Percentiles rank a stretch among this genome's conserved stretches.
phyloP scores from a whole-genome alignment of 2,329 filamentous ascomycete species.

The Trematosphaeria pertusa region DNA sequence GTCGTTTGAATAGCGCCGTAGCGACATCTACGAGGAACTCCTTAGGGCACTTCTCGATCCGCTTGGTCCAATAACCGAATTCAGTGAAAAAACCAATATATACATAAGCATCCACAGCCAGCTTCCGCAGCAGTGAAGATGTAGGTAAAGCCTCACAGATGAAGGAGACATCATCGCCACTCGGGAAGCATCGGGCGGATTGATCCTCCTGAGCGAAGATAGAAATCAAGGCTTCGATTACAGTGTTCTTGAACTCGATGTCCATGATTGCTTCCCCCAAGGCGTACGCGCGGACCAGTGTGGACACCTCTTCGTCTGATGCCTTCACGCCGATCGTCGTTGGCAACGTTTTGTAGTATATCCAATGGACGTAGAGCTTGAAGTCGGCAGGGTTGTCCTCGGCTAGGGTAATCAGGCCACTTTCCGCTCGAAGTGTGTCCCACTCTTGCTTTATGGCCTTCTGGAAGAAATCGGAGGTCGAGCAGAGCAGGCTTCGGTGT shows the following conservation, averaged over 20 bases:
- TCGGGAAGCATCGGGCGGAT: neutral
- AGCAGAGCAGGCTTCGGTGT: too few relatives aligned
- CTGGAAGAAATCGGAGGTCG: neutral
- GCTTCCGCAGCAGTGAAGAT: neutral
- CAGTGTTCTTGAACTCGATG: slow-evolving; percentile 29
- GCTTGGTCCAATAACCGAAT: neutral
- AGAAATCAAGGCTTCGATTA: too few relatives aligned
- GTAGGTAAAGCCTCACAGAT: neutral
- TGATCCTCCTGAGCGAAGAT: neutral
- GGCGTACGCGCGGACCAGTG: too few relatives aligned
- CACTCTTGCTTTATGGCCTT: slow-evolving; percentile 1
- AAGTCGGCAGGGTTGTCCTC: slow-evolving; percentile 11
- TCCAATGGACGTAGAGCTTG: slow-evolving; percentile 10
- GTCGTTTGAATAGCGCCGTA: neutral
- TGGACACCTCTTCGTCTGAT: too few relatives aligned
- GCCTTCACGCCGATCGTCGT: too few relatives aligned
- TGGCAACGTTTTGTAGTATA: slow-evolving; percentile 3
- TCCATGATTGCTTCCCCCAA: slow-evolving; percentile 30
- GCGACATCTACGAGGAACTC: neutral
- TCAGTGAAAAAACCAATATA: neutral
- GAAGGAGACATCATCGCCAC: neutral
- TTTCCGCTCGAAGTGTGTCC: neutral
- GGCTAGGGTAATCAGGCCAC: slow-evolving; percentile 6
- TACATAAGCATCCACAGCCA: neutral
- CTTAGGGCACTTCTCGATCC: neutral